phyloP scores from a whole-genome alignment of 441 rosid species.

The Erodium texanum region DNA sequence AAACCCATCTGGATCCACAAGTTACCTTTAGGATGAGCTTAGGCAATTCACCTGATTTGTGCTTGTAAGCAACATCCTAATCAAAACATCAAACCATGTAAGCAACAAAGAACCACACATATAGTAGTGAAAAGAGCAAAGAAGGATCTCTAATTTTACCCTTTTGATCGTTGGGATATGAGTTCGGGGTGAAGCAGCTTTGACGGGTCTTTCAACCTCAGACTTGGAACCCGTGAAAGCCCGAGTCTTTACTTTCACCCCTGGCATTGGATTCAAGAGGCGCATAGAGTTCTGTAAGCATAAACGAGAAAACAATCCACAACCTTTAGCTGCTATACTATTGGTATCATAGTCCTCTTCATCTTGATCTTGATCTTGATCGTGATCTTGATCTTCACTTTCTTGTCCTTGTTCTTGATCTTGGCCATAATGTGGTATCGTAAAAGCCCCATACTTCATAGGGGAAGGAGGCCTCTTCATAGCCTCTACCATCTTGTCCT shows the following conservation, averaged over 20 bases:
- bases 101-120: too few species aligned
- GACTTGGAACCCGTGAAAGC: conserved; percentile 24
- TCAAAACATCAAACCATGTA: too few species aligned
- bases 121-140: too few species aligned
- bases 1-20: too few species aligned
- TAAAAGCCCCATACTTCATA: conserved; percentile 14
- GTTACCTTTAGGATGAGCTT: too few species aligned
- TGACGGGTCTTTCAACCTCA: conserved; percentile 30
- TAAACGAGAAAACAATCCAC: conserved; percentile 66
- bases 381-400: conserved; percentile 29
- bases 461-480: conserved; percentile 31
- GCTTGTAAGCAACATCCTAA: too few species aligned
- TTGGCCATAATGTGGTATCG: conserved; percentile 26
- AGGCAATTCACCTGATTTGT: too few species aligned
- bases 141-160: conserved; percentile 25
- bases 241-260: conserved; percentile 37
- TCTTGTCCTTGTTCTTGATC: conserved; percentile 33
- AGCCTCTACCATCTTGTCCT: conserved; percentile 28
- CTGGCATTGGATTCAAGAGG: conserved; percentile 55
- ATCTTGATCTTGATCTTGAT: conserved; percentile 17
- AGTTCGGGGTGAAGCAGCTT: conserved; percentile 24
- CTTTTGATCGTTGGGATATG: conserved; percentile 29
- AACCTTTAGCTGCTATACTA: conserved; percentile 47
- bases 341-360: conserved; percentile 29
- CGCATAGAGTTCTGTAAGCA: conserved; percentile 54